Conservation (phyloP, 164 flowering plant genomes). For the Macadamia tetraphylla region DNA sequence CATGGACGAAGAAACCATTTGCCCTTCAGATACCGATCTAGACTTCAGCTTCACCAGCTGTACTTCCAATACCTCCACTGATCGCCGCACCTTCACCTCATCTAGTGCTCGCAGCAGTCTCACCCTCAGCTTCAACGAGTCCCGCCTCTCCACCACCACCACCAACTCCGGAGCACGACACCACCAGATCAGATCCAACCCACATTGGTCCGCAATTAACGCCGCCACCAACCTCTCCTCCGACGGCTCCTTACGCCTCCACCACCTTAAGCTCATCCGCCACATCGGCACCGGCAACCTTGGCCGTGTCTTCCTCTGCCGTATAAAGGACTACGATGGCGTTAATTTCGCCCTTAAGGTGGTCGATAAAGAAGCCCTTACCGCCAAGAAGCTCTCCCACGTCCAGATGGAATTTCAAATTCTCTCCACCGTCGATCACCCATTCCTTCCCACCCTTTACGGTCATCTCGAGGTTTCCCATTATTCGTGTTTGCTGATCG, state of each 20-base stretch:
- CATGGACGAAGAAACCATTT: slow-evolving; percentile 24
- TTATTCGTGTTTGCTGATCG: slow-evolving; percentile 16
- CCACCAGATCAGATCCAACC: slow-evolving; percentile 37
- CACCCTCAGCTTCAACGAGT: slow-evolving; percentile 44
- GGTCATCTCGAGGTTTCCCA: slow-evolving; percentile 15
- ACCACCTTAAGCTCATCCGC: slow-evolving; percentile 5
- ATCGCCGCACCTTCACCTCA: slow-evolving; percentile 24
- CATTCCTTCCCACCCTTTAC: slow-evolving; percentile 21
- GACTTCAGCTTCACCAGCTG: slow-evolving; percentile 32
- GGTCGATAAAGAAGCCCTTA: slow-evolving; percentile 9
- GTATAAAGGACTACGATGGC: slow-evolving; percentile 9
- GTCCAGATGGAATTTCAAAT: slow-evolving; percentile 11
- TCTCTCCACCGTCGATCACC: slow-evolving; percentile 17
- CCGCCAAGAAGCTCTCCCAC: slow-evolving; percentile 9
- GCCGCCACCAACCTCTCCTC: slow-evolving; percentile 48
- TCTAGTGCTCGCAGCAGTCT: slow-evolving; percentile 25
- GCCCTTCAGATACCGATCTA: slow-evolving; percentile 33
- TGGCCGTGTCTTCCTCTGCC: slow-evolving; percentile 24
- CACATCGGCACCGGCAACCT: background rate
- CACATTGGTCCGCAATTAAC: slow-evolving; percentile 52
- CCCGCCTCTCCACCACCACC: slow-evolving; percentile 23
- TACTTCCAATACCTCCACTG: slow-evolving; percentile 18
- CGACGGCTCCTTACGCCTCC: slow-evolving; percentile 45
- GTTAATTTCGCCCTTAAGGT: slow-evolving; percentile 16
- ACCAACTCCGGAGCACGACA: slow-evolving; percentile 18